phyloP scores from a whole-genome alignment of 2,329 filamentous ascomycete species.

The Orbilia javanica region DNA sequence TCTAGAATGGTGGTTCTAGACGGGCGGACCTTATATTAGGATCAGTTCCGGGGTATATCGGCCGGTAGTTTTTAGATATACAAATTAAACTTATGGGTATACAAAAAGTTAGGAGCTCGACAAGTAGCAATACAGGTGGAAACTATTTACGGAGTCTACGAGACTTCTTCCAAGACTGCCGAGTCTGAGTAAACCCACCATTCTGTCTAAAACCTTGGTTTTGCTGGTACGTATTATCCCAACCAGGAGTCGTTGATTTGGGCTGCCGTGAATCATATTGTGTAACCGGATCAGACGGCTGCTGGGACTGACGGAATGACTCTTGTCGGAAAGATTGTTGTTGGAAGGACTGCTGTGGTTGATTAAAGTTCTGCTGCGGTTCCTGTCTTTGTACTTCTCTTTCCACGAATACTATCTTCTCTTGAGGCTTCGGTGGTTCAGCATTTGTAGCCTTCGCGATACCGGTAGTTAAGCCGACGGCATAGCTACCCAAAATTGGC shows the following conservation, averaged over 20 bases:
- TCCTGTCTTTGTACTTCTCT: not conserved
- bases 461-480: not conserved
- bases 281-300: not conserved
- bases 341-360: not conserved
- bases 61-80: not conserved
- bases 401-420: conserved; percentile 7
- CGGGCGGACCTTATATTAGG: too few relatives aligned
- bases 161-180: not conserved
- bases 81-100: not conserved
- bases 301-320: conserved; percentile 2
- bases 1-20: too few relatives aligned
- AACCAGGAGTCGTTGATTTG: not conserved
- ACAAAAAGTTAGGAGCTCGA: not conserved
- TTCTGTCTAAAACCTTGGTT: not conserved
- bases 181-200: not conserved
- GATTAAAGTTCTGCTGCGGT: not conserved
- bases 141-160: not conserved
- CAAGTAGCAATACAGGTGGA: not conserved
- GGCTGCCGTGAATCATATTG: not conserved
- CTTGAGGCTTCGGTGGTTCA: conserved; percentile 2
- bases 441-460: conserved; percentile 14
- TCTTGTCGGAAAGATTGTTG: conserved; percentile 10
- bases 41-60: too few relatives aligned
- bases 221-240: not conserved
- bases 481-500: not conserved